phyloP scores from a whole-genome alignment of 176 grass and related monocot species.

The Ensete glaucum region DNA sequence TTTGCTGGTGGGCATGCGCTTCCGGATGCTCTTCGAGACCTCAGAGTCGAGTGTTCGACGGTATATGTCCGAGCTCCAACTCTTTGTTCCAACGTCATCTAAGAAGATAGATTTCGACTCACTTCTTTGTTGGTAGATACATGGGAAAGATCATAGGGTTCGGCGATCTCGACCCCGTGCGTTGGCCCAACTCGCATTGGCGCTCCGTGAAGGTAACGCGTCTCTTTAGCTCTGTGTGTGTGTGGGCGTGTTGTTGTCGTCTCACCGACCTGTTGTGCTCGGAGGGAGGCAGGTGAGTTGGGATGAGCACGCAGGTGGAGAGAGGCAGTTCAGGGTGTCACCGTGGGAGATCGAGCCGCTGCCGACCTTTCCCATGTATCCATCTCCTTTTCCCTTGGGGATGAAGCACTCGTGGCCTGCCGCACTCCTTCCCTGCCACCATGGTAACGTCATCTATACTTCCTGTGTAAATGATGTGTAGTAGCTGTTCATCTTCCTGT shows the following conservation, averaged over 20 bases:
- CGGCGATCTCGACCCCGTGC: conserved; percentile 1
- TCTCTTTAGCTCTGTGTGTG: too few species aligned
- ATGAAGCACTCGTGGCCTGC: conserved; percentile 2
- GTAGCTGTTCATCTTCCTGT: too few species aligned
- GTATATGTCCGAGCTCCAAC: background rate
- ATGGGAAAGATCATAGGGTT: conserved; percentile 5
- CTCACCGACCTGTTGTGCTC: too few species aligned
- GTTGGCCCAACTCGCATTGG: conserved; percentile 8
- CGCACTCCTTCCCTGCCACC: background rate
- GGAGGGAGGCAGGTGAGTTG: conserved; percentile 1
- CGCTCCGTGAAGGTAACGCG: conserved; percentile 1
- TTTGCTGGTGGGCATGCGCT: background rate
- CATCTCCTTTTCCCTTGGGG: conserved; percentile 2
- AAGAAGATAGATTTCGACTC: too few species aligned
- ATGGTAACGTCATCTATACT: background rate
- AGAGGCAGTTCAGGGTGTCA: conserved; percentile 3
- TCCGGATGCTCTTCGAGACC: conserved; percentile 14
- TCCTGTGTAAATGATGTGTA: too few species aligned
- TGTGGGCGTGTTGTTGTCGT: too few species aligned
- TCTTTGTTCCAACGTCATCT: background rate
- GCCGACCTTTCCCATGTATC: conserved; percentile 11
- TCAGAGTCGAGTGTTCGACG: conserved; percentile 14
- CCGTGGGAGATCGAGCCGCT: conserved; percentile 12
- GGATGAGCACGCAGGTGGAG: background rate
- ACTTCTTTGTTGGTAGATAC: background rate